Evolutionary conservation across 441 rosid species (phyloP), one percentile per base, ranked within the genome.

Genomic region (Francoa sonchifolia): DNA sequence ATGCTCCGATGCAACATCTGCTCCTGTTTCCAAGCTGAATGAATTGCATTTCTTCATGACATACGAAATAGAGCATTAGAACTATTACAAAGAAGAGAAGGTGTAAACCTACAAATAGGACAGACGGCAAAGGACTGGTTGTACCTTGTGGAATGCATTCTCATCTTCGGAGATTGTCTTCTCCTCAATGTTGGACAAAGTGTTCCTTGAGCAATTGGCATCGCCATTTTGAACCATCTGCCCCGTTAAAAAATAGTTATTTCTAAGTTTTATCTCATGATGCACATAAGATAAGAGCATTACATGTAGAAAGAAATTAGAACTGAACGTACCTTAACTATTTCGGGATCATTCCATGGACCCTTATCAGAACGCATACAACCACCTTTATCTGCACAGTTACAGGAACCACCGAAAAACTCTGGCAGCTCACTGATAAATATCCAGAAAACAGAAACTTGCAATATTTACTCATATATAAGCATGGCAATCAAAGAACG

Each of bases 301-400:
- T 30, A 15, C n/a, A 8, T 33, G 10, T 1, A 0, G 9, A 10
- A 22, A 41, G 1, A 22, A 22, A 9, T 1, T 25, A 12, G 1
- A 7, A 17, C n/a, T n/a, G 39, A 35, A 15, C 16, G 6, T 19
- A 82, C 94, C 78, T 76, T 76, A 26, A 76, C 29, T 30, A 78
- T 68, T 9, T 78, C 81, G 0, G 73, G 72, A 61, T 76, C 69
- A 50, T 83, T 78, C 93, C 97, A 88, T n/a, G 97, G 97, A 8
- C 95, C 93, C 67, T 83, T 88, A 26, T 83, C 93, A 21, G 93
- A 80, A 17, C 72, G 70, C 84, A 88, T 65, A 39, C 95, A 80
- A 5, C 97, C 97, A 1, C 97, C 95, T 58, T 69, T 74, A 19
- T 77, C 86, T 0, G 65, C 76, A 59, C 97, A 88, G 16, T 63